These are phyloP conservation scores for Centella asiatica DNA, from an alignment of 129 eudicot species.

Conservation along the genomic window DNA sequence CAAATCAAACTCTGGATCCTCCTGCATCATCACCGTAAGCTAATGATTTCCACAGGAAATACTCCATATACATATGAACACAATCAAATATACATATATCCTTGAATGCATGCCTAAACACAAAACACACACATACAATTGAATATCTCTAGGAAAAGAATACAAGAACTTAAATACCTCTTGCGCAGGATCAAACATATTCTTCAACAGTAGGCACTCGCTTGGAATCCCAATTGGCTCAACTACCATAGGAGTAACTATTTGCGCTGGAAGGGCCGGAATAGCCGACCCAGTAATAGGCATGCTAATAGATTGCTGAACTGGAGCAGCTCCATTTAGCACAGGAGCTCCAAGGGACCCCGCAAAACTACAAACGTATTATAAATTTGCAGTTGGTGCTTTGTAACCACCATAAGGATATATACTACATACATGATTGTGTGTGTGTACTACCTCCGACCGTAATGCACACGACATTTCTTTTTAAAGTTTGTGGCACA, in stretches of 20 bases:
- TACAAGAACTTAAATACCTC: conserved; percentile 55
- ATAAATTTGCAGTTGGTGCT: conserved; percentile 9
- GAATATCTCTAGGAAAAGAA: neutral
- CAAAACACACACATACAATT: neutral
- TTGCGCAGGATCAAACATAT: conserved; percentile 95
- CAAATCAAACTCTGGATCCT: conserved; percentile 84
- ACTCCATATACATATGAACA: neutral
- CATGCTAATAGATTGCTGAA: conserved; percentile 41
- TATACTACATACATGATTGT: too few relatives aligned
- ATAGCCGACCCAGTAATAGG: conserved; percentile 37
- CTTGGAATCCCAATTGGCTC: conserved; percentile 91
- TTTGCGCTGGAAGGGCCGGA: conserved; percentile 50
- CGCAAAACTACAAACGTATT: conserved; percentile 53
- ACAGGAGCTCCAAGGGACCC: conserved; percentile 66
- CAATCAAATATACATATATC: neutral
- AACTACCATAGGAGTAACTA: conserved; percentile 37
- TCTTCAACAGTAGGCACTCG: conserved; percentile 84
- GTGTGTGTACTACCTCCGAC: too few relatives aligned
- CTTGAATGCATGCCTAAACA: neutral
- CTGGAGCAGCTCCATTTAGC: conserved; percentile 55
- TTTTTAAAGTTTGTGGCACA: too few relatives aligned
- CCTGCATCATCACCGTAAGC: conserved; percentile 33
- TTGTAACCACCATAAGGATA: neutral
- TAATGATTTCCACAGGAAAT: neutral
- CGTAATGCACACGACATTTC: too few relatives aligned